Evolutionary conservation across 2,329 filamentous ascomycete species (phyloP).

Genomic region (Talaromyces islandicus): DNA sequence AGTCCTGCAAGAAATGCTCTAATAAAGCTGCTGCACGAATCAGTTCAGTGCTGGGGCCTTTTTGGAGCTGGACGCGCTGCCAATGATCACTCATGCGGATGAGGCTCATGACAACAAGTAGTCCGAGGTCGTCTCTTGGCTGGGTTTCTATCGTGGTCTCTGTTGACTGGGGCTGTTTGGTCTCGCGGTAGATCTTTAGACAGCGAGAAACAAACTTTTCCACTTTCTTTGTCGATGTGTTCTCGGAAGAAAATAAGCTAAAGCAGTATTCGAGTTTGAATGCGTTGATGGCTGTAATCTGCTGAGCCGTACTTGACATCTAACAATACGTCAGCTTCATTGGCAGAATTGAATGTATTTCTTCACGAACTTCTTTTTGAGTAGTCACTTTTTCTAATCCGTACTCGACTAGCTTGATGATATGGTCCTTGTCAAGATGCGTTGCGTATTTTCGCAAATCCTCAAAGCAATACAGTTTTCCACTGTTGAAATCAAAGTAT

Average conservation of each 20-base stretch:
- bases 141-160: slow-evolving; percentile 37
- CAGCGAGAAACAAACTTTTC: slow-evolving; percentile 36
- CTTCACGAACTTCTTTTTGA: slow-evolving; percentile 19
- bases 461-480: slow-evolving; percentile 41
- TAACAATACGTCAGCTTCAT: slow-evolving; percentile 8
- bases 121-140: slow-evolving; percentile 37
- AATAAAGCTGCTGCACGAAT: slow-evolving; percentile 34
- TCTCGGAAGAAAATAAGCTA: slow-evolving; percentile 26
- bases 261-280: slow-evolving; percentile 41
- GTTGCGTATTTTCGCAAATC: slow-evolving; percentile 34
- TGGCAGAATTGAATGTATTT: background rate
- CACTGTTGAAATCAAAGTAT: slow-evolving; percentile 36
- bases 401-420: slow-evolving; percentile 24
- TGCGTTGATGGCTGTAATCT: slow-evolving; percentile 34
- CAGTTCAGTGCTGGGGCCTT: slow-evolving; percentile 23
- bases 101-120: slow-evolving; percentile 39
- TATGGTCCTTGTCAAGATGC: slow-evolving; percentile 20
- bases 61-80: slow-evolving; percentile 10
- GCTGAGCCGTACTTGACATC: slow-evolving; percentile 18
- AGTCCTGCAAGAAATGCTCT: slow-evolving; percentile 34
- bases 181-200: slow-evolving; percentile 27
- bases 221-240: slow-evolving; percentile 19
- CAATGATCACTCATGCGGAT: slow-evolving; percentile 24
- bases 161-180: slow-evolving; percentile 17
- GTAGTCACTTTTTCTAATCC: slow-evolving; percentile 14